Percentiles rank a stretch among this genome's conserved stretches.
phyloP scores from a whole-genome alignment of 2,329 filamentous ascomycete genomes.

The Beauveria asiatica region DNA sequence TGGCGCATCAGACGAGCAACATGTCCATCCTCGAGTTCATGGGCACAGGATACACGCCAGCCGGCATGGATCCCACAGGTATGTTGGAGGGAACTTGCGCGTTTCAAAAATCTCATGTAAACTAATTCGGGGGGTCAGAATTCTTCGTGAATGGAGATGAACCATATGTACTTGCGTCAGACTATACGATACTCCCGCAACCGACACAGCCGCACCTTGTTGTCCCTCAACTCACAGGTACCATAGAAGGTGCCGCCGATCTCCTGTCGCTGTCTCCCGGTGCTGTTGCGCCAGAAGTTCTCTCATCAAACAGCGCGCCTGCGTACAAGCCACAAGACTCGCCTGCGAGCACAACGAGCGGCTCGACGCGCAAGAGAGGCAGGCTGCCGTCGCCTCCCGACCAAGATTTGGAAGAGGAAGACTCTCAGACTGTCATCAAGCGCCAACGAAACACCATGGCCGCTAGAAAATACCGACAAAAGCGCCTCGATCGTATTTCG shows the following conservation, averaged over 20 bases:
- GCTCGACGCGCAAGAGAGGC: not conserved
- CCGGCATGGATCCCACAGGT: conserved; percentile 11
- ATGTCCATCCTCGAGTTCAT: conserved; percentile 12
- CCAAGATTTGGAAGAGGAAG: conserved; percentile 16
- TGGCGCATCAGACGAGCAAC: not conserved
- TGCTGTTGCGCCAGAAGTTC: not conserved
- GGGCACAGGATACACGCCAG: conserved; percentile 2
- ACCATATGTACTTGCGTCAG: conserved; percentile 8
- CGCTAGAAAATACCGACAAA: conserved; percentile 64
- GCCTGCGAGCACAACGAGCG: not conserved
- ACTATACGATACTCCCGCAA: conserved; percentile 8
- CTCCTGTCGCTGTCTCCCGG: not conserved
- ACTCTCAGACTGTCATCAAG: conserved; percentile 35
- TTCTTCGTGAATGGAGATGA: conserved; percentile 9
- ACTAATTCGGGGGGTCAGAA: not conserved
- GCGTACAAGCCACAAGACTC: conserved; percentile 10
- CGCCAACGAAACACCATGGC: conserved; percentile 62
- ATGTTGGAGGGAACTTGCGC: not conserved
- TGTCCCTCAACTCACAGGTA: conserved; percentile 3
- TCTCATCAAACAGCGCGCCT: not conserved
- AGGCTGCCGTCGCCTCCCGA: conserved; percentile 13
- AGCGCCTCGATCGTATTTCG: conserved; percentile 56
- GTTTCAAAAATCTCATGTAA: not conserved
- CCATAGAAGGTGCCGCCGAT: not conserved
- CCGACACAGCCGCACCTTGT: conserved; percentile 4